These are phyloP conservation scores for Purpureocillium takamizusanense DNA, from an alignment of 2,329 filamentous ascomycete species.

Conservation along the genomic window DNA sequence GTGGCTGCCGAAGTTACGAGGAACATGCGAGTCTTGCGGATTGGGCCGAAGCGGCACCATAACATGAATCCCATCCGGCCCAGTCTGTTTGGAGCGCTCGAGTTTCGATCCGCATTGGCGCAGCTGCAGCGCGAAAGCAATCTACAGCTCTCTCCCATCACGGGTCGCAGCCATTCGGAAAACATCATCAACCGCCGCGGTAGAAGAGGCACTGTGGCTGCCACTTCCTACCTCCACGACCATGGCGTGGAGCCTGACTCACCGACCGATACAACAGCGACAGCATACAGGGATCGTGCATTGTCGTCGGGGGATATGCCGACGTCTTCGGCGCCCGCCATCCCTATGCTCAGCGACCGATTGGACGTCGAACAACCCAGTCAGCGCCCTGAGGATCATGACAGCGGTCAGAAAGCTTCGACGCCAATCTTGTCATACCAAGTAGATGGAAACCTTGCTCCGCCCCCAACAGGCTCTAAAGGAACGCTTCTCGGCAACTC, in stretches of 20 bases:
- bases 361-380: no score
- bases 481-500: background rate
- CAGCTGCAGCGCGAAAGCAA: slow-evolving; percentile 77
- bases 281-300: slow-evolving; percentile 24
- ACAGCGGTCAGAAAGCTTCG: slow-evolving; percentile 15
- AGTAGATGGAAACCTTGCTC: slow-evolving; percentile 31
- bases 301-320: slow-evolving; percentile 36
- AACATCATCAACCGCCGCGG: slow-evolving; percentile 14
- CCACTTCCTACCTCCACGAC: slow-evolving; percentile 11
- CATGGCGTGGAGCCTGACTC: slow-evolving; percentile 3
- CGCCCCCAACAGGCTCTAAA: slow-evolving; percentile 22
- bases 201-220: slow-evolving; percentile 18
- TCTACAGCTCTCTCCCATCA: slow-evolving; percentile 60
- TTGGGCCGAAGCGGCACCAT: slow-evolving; percentile 54
- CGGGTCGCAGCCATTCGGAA: slow-evolving; percentile 46
- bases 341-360: no score
- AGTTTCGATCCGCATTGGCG: slow-evolving; percentile 86
- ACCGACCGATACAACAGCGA: slow-evolving; percentile 2
- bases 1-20: slow-evolving; percentile 77
- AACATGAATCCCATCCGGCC: slow-evolving; percentile 74
- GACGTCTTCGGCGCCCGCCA: background rate
- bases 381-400: slow-evolving; percentile 7
- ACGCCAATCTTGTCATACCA: slow-evolving; percentile 22
- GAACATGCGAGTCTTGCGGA: slow-evolving; percentile 82
- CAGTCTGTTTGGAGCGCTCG: slow-evolving; percentile 84